Evolutionary conservation across 2,329 filamentous ascomycete species (phyloP).

Genomic region (Hypoxylon sp.): DNA sequence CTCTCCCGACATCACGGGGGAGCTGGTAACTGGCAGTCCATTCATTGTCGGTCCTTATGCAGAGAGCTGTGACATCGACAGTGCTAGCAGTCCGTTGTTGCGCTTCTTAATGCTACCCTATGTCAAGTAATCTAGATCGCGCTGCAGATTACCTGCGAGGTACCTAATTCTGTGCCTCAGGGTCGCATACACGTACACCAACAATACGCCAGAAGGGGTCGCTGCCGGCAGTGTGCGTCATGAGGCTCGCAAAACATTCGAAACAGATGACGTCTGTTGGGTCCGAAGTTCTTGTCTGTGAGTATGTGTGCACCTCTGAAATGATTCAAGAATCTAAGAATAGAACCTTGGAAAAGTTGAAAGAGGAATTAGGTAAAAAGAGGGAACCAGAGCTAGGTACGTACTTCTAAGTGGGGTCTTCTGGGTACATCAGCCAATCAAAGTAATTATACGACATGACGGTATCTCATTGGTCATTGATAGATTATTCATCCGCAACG

Average conservation of each 20-base stretch:
- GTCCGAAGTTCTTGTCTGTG: neutral
- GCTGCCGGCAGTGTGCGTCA: conserved; percentile 29
- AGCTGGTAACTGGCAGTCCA: neutral
- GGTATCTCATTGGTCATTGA: conserved; percentile 4
- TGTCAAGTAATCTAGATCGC: conserved; percentile 26
- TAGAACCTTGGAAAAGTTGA: conserved; percentile 7
- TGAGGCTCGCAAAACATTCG: conserved; percentile 29
- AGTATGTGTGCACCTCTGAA: conserved; percentile 5
- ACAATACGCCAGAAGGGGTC: conserved; percentile 29
- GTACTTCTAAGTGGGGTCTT: neutral
- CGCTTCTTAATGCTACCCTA: conserved; percentile 13
- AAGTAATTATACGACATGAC: neutral
- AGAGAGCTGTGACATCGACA: conserved; percentile 14
- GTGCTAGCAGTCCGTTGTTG: neutral
- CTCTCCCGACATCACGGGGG: neutral
- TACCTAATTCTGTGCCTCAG: conserved; percentile 14
- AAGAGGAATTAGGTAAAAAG: neutral
- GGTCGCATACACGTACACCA: conserved; percentile 29
- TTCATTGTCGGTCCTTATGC: neutral
- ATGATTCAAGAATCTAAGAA: conserved; percentile 15
- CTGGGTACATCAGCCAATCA: neutral
- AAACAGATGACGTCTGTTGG: neutral
- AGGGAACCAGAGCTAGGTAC: neutral
- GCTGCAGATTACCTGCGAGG: conserved; percentile 24
- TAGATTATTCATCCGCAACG: neutral